Conservation (phyloP, 1,284 basidiomycete species). For the Tylopilus orsonianus region DNA sequence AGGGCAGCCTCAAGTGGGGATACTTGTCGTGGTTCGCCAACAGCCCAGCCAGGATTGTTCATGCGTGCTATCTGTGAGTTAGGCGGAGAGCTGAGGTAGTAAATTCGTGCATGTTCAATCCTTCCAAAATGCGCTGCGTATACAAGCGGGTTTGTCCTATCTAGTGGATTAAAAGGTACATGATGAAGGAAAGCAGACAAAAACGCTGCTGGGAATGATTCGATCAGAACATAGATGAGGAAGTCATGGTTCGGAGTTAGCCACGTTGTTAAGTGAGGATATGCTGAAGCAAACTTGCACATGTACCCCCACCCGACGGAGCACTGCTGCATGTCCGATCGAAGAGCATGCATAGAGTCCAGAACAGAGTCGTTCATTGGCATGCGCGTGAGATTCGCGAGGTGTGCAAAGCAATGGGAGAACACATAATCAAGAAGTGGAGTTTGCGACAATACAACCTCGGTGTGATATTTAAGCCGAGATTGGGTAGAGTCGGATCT, state of each 20-base stretch:
- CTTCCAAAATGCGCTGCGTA: constrained; percentile 4
- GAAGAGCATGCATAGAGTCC: background rate
- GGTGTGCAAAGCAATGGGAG: constrained; percentile 5
- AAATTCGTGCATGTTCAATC: constrained; percentile 1
- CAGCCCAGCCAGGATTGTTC: constrained; percentile 1
- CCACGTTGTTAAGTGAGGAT: background rate
- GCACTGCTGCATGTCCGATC: background rate
- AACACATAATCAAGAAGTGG: constrained; percentile 8
- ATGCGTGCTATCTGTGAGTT: background rate
- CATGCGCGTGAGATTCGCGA: constrained; percentile 3
- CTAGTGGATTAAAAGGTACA: background rate
- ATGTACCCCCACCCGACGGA: constrained; percentile 3
- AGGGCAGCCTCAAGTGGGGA: constrained; percentile 3
- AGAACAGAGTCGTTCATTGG: background rate
- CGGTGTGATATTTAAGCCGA: too few relatives aligned
- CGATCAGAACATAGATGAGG: constrained; percentile 3
- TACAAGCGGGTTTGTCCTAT: constrained; percentile 4
- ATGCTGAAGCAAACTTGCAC: background rate
- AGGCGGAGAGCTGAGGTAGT: background rate
- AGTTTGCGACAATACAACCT: too few relatives aligned
- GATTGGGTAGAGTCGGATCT: too few relatives aligned
- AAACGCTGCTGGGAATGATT: background rate
- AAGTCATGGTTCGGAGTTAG: constrained; percentile 7
- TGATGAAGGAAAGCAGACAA: constrained; percentile 1
- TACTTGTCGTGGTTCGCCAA: background rate